Evolutionary conservation across 2,329 filamentous ascomycete species (phyloP).

Genomic region (Ambrosiella beaveri): DNA sequence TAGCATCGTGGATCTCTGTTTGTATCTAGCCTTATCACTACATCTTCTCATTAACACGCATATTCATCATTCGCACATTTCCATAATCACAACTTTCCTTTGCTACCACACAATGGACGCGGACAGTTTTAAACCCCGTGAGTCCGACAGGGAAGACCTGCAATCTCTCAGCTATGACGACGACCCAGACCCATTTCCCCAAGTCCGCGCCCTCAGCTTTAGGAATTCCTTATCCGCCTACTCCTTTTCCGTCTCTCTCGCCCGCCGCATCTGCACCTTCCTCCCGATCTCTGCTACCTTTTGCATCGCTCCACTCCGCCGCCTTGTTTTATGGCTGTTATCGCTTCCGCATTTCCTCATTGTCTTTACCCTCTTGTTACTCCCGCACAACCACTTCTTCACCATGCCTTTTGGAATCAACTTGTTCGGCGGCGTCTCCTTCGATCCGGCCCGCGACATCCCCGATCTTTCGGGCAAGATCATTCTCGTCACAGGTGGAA

Average conservation of each 20-base stretch:
- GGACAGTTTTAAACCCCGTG: background rate
- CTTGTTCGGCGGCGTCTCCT: constrained; percentile 12
- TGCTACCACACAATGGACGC: background rate
- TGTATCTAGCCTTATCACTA: background rate
- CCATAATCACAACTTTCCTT: background rate
- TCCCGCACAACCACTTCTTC: constrained; percentile 7
- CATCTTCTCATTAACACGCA: no score
- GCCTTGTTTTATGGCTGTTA: background rate
- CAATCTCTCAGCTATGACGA: background rate
- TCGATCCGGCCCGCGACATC: constrained; percentile 27
- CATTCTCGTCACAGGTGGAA: constrained; percentile 27
- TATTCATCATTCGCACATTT: background rate
- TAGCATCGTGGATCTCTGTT: background rate
- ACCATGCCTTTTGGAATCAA: constrained; percentile 12
- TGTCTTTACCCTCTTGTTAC: constrained; percentile 6
- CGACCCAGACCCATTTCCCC: background rate
- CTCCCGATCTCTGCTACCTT: background rate
- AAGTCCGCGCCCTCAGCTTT: background rate
- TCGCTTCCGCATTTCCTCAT: background rate
- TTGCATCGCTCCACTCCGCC: background rate
- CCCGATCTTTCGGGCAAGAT: constrained; percentile 29
- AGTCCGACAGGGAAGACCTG: background rate
- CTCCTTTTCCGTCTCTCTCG: background rate
- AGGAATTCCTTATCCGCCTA: background rate
- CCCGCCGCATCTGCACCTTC: background rate